phyloP scores from a whole-genome alignment of 139 green algal species.

The Chlamydomonas asymmetrica region DNA sequence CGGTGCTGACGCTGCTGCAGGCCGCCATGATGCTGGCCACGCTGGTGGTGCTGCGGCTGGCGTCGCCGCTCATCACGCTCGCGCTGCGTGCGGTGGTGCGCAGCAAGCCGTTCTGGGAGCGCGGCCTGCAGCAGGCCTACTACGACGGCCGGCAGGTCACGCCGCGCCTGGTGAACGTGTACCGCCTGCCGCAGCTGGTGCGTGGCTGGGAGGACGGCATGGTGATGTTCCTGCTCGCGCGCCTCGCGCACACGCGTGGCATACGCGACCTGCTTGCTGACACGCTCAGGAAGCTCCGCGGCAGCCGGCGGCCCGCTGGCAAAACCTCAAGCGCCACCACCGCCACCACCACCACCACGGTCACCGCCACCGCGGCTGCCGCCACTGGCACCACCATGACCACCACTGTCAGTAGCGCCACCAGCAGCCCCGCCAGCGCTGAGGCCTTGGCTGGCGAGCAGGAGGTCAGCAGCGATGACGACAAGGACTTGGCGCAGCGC shows the following conservation, averaged over 20 bases:
- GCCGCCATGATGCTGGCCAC: constrained; percentile 4
- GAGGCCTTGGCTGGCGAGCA: background rate
- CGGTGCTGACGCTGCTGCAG: background rate
- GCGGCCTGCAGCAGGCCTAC: constrained; percentile 47
- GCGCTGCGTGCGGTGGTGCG: constrained; percentile 67
- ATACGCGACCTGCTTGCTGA: constrained; percentile 13
- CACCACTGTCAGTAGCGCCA: constrained; percentile 40
- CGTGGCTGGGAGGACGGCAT: constrained; percentile 74
- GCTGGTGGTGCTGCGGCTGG: constrained; percentile 32
- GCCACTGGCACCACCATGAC: constrained; percentile 18
- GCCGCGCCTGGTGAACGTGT: constrained; percentile 62
- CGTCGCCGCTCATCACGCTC: constrained; percentile 56
- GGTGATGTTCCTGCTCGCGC: constrained; percentile 58
- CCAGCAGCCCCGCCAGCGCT: no score
- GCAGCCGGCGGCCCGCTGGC: no score
- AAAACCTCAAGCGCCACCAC: no score
- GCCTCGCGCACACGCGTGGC: constrained; percentile 8
- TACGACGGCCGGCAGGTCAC: constrained; percentile 40
- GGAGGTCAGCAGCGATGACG: constrained; percentile 23
- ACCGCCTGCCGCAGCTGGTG: constrained; percentile 76
- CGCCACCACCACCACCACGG: background rate
- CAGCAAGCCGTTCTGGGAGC: constrained; percentile 65
- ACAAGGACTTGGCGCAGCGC: constrained; percentile 42
- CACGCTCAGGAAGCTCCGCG: no score
- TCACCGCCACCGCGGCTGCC: background rate